These are phyloP conservation scores for Chlamydomonas reinhardtii DNA, from an alignment of 163 green algal genomes.

Conservation along the genomic window DNA sequence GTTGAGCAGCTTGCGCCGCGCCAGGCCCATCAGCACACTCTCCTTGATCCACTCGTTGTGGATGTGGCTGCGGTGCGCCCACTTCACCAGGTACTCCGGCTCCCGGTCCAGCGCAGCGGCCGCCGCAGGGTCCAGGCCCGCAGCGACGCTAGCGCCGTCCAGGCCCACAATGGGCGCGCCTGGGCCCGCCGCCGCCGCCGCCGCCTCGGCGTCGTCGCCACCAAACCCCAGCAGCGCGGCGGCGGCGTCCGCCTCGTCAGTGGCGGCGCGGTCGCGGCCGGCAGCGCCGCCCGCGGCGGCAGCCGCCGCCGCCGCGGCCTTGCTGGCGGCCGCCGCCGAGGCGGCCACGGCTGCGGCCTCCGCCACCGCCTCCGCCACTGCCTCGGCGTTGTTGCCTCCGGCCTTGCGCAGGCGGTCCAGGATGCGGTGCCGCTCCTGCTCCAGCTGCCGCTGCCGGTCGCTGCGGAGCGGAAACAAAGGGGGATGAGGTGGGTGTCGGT, in stretches of 20 bases:
- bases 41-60: slow-evolving; percentile 94
- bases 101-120: neutral
- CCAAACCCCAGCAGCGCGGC: slow-evolving; percentile 42
- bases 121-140: neutral
- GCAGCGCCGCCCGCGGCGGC: neutral
- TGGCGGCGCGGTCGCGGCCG: slow-evolving; percentile 18
- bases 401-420: slow-evolving; percentile 31
- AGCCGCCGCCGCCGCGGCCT: neutral
- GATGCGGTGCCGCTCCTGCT: slow-evolving; percentile 44
- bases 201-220: slow-evolving; percentile 8
- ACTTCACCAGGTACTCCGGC: slow-evolving; percentile 92
- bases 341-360: slow-evolving; percentile 20
- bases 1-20: slow-evolving; percentile 86
- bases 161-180: neutral
- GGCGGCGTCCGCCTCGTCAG: slow-evolving; percentile 36
- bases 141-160: neutral
- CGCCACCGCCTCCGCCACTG: neutral
- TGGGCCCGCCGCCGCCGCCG: neutral
- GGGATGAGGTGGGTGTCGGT: too few relatives aligned
- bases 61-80: slow-evolving; percentile 77
- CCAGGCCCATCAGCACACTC: slow-evolving; percentile 73
- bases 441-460: slow-evolving; percentile 29
- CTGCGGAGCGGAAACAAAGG: neutral
- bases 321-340: neutral
- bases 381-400: slow-evolving; percentile 5